Conservation (phyloP, 2,329 filamentous ascomycete genomes). For the Penicillium sp. region DNA sequence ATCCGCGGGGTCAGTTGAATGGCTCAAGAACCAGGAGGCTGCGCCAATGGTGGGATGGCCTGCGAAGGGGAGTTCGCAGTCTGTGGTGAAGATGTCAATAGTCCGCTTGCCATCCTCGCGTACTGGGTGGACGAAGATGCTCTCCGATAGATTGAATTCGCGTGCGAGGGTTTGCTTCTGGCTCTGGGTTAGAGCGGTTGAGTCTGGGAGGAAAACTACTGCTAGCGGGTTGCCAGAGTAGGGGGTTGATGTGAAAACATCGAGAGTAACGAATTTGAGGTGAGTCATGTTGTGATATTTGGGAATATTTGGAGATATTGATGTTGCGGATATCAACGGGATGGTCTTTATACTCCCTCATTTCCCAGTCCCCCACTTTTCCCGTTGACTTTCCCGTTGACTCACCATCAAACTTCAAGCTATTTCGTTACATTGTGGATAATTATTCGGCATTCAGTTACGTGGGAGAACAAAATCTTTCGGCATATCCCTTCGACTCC, state of each 20-base stretch:
- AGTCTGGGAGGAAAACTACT: slow-evolving; percentile 49
- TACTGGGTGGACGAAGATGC: slow-evolving; percentile 51
- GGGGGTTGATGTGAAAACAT: slow-evolving; percentile 45
- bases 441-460: too few relatives aligned
- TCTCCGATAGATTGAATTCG: slow-evolving; percentile 60
- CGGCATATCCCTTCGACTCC: slow-evolving; percentile 10
- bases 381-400: too few relatives aligned
- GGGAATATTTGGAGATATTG: neutral
- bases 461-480: slow-evolving; percentile 14
- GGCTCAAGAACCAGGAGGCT: slow-evolving; percentile 46
- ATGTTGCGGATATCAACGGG: too few relatives aligned
- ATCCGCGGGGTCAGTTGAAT: slow-evolving; percentile 19
- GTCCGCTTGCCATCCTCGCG: slow-evolving; percentile 17
- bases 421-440: too few relatives aligned
- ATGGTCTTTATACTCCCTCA: too few relatives aligned
- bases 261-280: slow-evolving; percentile 37
- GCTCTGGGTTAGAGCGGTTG: slow-evolving; percentile 42
- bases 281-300: slow-evolving; percentile 22
- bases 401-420: too few relatives aligned
- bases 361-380: too few relatives aligned
- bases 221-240: slow-evolving; percentile 55
- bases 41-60: slow-evolving; percentile 59
- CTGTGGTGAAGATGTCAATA: slow-evolving; percentile 56
- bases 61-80: slow-evolving; percentile 55
- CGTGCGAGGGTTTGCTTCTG: slow-evolving; percentile 55